Conservation (phyloP, 2,329 filamentous ascomycete species). For the Cladophialophora immunda region DNA sequence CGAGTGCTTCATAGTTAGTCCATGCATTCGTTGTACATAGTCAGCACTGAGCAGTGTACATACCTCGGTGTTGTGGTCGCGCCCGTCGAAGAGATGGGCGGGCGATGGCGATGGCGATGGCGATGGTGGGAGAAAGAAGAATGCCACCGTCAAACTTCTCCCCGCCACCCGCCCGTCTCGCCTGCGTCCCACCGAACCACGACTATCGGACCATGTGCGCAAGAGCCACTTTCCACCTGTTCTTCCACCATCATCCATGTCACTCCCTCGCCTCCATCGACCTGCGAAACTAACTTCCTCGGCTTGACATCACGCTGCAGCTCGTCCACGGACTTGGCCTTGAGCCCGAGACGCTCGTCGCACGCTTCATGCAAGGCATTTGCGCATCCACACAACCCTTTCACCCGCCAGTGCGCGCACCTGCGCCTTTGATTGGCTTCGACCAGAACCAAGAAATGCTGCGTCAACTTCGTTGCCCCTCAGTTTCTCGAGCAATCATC, state of each 20-base stretch:
- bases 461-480: constrained; percentile 4
- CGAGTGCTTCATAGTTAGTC: constrained; percentile 14
- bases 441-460: constrained; percentile 1
- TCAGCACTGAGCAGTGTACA: neutral
- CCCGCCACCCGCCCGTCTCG: constrained; percentile 8
- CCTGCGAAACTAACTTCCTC: neutral
- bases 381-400: constrained; percentile 9
- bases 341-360: neutral
- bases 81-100: too few relatives aligned
- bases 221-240: neutral
- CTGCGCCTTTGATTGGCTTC: constrained; percentile 21
- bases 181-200: constrained; percentile 5
- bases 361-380: constrained; percentile 23
- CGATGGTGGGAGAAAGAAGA: neutral
- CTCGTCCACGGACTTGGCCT: constrained; percentile 14
- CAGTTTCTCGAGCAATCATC: constrained; percentile 9
- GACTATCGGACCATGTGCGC: neutral
- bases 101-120: too few relatives aligned
- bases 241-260: neutral
- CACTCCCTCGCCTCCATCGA: neutral
- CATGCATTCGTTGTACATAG: neutral
- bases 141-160: neutral
- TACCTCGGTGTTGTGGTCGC: too few relatives aligned
- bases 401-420: constrained; percentile 1
- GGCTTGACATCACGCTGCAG: constrained; percentile 28